These are phyloP conservation scores for Salvia rosmarinus DNA, from an alignment of 257 asterid species.

Conservation along the genomic window DNA sequence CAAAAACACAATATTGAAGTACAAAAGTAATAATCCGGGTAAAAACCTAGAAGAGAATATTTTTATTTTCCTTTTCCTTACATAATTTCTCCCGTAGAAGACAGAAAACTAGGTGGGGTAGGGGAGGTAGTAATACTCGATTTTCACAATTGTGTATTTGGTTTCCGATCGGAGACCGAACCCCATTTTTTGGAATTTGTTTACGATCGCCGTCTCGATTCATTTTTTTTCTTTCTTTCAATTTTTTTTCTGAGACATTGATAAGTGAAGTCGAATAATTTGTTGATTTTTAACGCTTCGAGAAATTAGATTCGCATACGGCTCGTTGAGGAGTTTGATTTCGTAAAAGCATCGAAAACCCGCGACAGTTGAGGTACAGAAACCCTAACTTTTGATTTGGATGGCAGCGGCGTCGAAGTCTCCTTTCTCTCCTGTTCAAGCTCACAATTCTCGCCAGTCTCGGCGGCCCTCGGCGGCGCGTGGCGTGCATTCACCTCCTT, in stretches of 20 bases:
- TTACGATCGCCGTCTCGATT: neutral
- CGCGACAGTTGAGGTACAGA: neutral
- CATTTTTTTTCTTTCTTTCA: neutral
- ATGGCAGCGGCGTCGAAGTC: constrained; percentile 42
- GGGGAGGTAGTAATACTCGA: neutral
- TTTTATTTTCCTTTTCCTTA: neutral
- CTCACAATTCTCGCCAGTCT: constrained; percentile 24
- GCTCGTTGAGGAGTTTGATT: constrained; percentile 3
- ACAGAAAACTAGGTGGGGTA: neutral
- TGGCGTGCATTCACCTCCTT: constrained; percentile 22
- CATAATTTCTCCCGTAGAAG: neutral
- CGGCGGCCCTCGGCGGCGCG: constrained; percentile 29
- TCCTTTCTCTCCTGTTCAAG: neutral
- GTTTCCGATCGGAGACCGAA: neutral
- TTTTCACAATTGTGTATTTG: neutral
- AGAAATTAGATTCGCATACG: neutral
- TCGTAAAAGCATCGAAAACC: neutral
- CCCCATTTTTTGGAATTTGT: constrained; percentile 7
- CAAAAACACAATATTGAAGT: no score
- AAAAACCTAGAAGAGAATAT: neutral
- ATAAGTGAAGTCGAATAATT: neutral
- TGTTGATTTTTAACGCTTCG: neutral
- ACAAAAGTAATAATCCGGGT: no score
- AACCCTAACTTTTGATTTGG: constrained; percentile 22
- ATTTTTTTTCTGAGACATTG: neutral